phyloP scores from a whole-genome alignment of 2,329 filamentous ascomycete species.

The Neofusicoccum sp. region DNA sequence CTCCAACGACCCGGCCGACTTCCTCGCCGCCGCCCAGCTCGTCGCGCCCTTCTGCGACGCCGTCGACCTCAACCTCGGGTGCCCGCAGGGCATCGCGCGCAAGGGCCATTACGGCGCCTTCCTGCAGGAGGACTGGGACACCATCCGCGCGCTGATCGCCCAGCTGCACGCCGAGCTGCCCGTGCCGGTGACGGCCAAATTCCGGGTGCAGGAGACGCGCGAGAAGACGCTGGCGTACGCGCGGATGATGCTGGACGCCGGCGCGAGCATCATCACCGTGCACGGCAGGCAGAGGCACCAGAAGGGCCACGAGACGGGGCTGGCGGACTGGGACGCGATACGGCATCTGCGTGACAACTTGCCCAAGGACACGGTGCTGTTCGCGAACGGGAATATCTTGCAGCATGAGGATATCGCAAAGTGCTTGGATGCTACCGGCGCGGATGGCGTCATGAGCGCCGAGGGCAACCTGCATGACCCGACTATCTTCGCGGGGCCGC shows the following conservation, averaged over 20 bases:
- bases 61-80: slow-evolving; percentile 91
- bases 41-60: slow-evolving; percentile 90
- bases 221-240: slow-evolving; percentile 89
- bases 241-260: slow-evolving; percentile 78
- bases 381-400: slow-evolving; percentile 94
- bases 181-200: slow-evolving; percentile 91
- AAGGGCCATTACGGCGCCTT: slow-evolving; percentile 93
- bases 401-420: slow-evolving; percentile 72
- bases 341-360: slow-evolving; percentile 78
- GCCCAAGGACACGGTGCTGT: slow-evolving; percentile 84
- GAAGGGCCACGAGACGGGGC: slow-evolving; percentile 90
- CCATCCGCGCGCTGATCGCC: slow-evolving; percentile 80
- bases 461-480: slow-evolving; percentile 95
- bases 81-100: slow-evolving; percentile 90
- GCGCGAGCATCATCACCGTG: slow-evolving; percentile 89
- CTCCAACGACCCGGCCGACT: slow-evolving; percentile 77
- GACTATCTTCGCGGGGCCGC: slow-evolving; percentile 72
- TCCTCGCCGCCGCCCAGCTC: slow-evolving; percentile 73
- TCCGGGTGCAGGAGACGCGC: slow-evolving; percentile 80
- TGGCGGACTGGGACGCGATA: slow-evolving; percentile 90
- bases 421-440: slow-evolving; percentile 80
- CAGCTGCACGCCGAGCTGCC: slow-evolving; percentile 75
- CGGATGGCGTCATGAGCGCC: slow-evolving; percentile 91
- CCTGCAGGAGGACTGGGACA: slow-evolving; percentile 84
- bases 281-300: slow-evolving; percentile 87